phyloP scores from a whole-genome alignment of 2,329 filamentous ascomycete species.

The Dactylonectria estremocensis region DNA sequence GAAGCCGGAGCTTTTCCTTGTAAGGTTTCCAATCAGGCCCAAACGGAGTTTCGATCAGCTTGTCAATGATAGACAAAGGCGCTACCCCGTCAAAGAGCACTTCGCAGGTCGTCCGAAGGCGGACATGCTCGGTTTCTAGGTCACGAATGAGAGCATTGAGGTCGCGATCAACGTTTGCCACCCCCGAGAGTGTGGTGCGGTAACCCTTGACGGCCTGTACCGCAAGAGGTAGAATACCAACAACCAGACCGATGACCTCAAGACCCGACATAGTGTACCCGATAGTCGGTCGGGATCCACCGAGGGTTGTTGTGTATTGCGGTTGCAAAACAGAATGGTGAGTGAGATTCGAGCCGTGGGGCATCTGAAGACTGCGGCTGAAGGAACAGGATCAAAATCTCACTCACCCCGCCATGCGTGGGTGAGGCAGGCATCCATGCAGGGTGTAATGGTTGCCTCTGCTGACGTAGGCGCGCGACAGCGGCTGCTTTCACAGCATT shows the following conservation, averaged over 20 bases:
- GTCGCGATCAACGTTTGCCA: slow-evolving; percentile 10
- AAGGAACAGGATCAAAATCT: too few relatives aligned
- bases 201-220: slow-evolving; percentile 21
- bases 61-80: slow-evolving; percentile 14
- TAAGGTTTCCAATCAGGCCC: slow-evolving; percentile 17
- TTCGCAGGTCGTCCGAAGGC: slow-evolving; percentile 21
- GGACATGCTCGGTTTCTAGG: slow-evolving; percentile 26
- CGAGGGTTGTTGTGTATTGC: too few relatives aligned
- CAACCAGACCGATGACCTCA: slow-evolving; percentile 23
- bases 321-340: too few relatives aligned
- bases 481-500: too few relatives aligned
- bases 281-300: too few relatives aligned
- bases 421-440: too few relatives aligned
- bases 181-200: slow-evolving; percentile 4
- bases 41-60: slow-evolving; percentile 23
- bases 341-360: slow-evolving; percentile 29
- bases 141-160: slow-evolving; percentile 15
- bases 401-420: too few relatives aligned
- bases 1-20: slow-evolving; percentile 6
- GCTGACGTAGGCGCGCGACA: too few relatives aligned
- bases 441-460: too few relatives aligned
- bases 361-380: too few relatives aligned
- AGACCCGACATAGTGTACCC: slow-evolving; percentile 25
- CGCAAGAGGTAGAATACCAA: slow-evolving; percentile 18
- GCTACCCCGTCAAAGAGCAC: slow-evolving; percentile 21